phyloP scores from a whole-genome alignment of 768 basidiomycete genomes.

The Pleurotus platypus region DNA sequence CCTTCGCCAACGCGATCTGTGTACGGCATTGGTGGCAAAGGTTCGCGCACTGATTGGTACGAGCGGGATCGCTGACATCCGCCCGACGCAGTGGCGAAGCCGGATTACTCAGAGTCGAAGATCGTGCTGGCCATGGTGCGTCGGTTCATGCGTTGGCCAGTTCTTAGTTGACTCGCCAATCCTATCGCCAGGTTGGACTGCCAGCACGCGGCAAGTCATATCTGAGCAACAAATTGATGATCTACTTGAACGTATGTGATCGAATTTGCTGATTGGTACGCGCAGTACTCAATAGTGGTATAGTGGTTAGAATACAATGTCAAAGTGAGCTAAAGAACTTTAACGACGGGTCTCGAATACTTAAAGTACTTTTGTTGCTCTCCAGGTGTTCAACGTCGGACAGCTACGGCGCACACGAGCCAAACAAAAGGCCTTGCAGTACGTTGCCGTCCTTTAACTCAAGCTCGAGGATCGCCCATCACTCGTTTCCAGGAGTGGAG shows the following conservation, averaged over 20 bases:
- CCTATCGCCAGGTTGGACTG: slow-evolving; percentile 70
- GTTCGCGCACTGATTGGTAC: slow-evolving; percentile 31
- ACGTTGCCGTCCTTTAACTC: slow-evolving; percentile 14
- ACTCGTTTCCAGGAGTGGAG: slow-evolving; percentile 53
- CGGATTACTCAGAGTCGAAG: slow-evolving; percentile 98
- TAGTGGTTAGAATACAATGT: slow-evolving; percentile 99
- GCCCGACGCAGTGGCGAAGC: slow-evolving; percentile 71
- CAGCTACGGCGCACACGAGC: slow-evolving; percentile 89
- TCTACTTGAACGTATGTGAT: slow-evolving; percentile 82
- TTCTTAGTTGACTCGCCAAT: not conserved
- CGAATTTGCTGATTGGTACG: not conserved
- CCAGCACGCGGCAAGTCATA: slow-evolving; percentile 99
- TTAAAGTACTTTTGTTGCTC: not conserved
- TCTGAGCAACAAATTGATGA: slow-evolving; percentile 95
- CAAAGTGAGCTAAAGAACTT: slow-evolving; percentile 46
- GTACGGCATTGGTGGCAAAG: slow-evolving; percentile 87
- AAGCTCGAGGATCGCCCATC: not conserved
- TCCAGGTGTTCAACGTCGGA: slow-evolving; percentile 95
- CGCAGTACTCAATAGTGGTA: no score
- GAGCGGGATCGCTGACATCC: not conserved
- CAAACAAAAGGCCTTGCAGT: slow-evolving; percentile 74
- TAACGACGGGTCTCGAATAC: not conserved
- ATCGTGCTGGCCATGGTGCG: slow-evolving; percentile 94
- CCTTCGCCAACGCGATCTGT: slow-evolving; percentile 80
- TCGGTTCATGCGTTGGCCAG: not conserved